These are phyloP conservation scores for Pyrenochaeta sp. DNA, from an alignment of 2,329 filamentous ascomycete species.

Conservation along the genomic window DNA sequence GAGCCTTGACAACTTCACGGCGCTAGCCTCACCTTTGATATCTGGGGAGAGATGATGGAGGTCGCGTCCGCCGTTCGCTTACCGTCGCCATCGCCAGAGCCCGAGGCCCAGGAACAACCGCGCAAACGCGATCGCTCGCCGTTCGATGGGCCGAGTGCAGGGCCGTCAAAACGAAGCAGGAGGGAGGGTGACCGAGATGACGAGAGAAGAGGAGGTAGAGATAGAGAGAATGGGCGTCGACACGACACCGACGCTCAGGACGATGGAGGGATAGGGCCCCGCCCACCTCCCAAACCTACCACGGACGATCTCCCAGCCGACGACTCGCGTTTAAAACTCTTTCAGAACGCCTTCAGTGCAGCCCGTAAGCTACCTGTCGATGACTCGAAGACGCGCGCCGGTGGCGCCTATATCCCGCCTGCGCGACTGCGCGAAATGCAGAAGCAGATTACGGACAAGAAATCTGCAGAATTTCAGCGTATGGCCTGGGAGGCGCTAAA, in stretches of 20 bases:
- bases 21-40: neutral
- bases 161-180: conserved; percentile 50
- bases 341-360: conserved; percentile 47
- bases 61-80: conserved; percentile 63
- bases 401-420: conserved; percentile 95
- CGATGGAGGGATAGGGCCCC: conserved; percentile 80
- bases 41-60: conserved; percentile 36
- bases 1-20: neutral
- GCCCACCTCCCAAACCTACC: conserved; percentile 21
- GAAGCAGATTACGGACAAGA: conserved; percentile 96
- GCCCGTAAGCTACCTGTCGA: conserved; percentile 87
- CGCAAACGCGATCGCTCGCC: conserved; percentile 66
- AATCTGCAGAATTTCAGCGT: conserved; percentile 95
- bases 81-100: conserved; percentile 62
- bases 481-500: conserved; percentile 99
- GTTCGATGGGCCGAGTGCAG: conserved; percentile 33
- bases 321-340: conserved; percentile 46
- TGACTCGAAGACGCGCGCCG: conserved; percentile 88
- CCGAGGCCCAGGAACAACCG: conserved; percentile 56
- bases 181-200: conserved; percentile 41
- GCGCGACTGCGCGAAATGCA: conserved; percentile 90
- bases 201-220: too few species aligned
- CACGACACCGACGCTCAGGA: conserved; percentile 53
- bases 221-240: conserved; percentile 67
- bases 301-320: conserved; percentile 35